Percentiles rank a stretch among this genome's conserved stretches.
Evolutionary conservation across 1,139 yeast genomes (phyloP).

Genomic region (Pneumocystis oryctolagi): DNA sequence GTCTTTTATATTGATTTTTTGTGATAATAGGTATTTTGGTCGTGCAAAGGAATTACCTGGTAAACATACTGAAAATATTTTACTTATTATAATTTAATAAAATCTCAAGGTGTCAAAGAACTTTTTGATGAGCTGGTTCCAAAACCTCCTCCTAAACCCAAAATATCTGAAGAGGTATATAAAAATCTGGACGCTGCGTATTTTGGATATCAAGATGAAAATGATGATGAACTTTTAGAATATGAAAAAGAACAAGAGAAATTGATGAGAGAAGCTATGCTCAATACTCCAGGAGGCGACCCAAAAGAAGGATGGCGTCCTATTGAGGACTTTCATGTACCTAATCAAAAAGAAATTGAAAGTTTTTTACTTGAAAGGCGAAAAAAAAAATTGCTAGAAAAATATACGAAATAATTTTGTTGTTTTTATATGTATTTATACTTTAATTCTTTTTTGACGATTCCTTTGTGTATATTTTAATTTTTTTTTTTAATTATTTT

Average conservation of each 20-base stretch:
- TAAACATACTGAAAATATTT: neutral
- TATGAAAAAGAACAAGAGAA: slow-evolving; percentile 22
- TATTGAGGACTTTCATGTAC: slow-evolving; percentile 10
- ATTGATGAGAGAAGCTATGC: slow-evolving; percentile 16
- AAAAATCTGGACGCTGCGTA: slow-evolving; percentile 27
- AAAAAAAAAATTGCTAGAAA: slow-evolving; percentile 5
- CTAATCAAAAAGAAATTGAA: slow-evolving; percentile 8
- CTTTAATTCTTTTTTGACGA: too few species aligned
- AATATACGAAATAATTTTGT: neutral
- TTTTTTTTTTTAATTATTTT: neutral
- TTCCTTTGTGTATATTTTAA: neutral
- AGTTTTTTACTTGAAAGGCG: slow-evolving; percentile 7
- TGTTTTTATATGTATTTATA: neutral
- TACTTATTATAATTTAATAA: neutral
- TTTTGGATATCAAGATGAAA: slow-evolving; percentile 36
- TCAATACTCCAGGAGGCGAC: slow-evolving; percentile 10
- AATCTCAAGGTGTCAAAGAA: slow-evolving; percentile 31
- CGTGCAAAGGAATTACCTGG: slow-evolving; percentile 72
- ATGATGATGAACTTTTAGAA: slow-evolving; percentile 16
- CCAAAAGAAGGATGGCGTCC: slow-evolving; percentile 12
- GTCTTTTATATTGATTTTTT: neutral
- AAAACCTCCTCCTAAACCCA: slow-evolving; percentile 6
- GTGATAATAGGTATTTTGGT: slow-evolving; percentile 46
- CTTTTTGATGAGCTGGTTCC: slow-evolving; percentile 26
- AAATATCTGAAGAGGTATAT: slow-evolving; percentile 15